Conservation (phyloP, 164 flowering plant species). For the Echeveria elegans region DNA sequence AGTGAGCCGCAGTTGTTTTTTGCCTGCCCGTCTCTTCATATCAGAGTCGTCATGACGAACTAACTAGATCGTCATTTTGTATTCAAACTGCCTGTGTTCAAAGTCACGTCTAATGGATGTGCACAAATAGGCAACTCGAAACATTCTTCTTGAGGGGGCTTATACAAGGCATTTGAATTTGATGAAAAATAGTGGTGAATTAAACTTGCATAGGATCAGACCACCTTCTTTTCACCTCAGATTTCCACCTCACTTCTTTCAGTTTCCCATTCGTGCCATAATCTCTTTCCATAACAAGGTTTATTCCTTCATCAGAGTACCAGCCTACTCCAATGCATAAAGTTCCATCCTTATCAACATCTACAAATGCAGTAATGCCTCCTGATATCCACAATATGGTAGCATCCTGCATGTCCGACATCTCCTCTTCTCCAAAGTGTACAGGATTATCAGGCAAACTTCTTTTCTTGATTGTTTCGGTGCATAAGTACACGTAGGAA, state of each 20-base stretch:
- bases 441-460: constrained; percentile 59
- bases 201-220: constrained; percentile 41
- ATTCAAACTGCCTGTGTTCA: too few species aligned
- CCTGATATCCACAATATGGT: constrained; percentile 89
- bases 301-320: constrained; percentile 90
- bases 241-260: constrained; percentile 64
- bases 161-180: not conserved
- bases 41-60: too few species aligned
- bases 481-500: constrained; percentile 76
- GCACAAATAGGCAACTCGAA: too few species aligned
- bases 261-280: constrained; percentile 87
- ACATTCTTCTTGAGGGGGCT: not conserved
- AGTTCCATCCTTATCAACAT: constrained; percentile 63
- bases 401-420: constrained; percentile 71
- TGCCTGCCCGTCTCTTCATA: too few species aligned
- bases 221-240: constrained; percentile 96
- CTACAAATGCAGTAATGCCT: constrained; percentile 83
- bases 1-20: too few species aligned
- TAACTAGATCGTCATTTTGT: too few species aligned
- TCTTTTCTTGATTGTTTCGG: constrained; percentile 76
- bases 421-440: constrained; percentile 82
- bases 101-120: too few species aligned
- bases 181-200: not conserved
- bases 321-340: constrained; percentile 93
- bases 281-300: constrained; percentile 96